phyloP scores from a whole-genome alignment of 176 grass and related monocot genomes.

The Paspalum notatum region DNA sequence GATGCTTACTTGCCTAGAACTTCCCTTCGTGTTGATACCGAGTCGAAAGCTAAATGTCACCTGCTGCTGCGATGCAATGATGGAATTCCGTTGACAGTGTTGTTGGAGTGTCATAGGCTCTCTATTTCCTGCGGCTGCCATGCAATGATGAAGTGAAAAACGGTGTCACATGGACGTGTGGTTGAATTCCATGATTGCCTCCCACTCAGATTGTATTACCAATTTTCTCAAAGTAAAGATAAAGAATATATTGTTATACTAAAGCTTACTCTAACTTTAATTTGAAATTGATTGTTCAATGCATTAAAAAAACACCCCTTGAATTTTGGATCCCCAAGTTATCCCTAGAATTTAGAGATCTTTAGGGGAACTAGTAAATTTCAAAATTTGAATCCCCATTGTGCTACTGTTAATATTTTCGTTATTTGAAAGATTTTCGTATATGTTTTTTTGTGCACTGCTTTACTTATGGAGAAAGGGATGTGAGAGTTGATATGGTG shows the following conservation, averaged over 20 bases:
- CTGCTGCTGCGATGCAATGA: not conserved
- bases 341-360: not conserved
- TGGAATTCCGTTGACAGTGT: not conserved
- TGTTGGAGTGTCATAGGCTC: not conserved
- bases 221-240: not conserved
- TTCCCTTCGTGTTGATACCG: not conserved
- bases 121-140: too few species aligned
- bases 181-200: not conserved
- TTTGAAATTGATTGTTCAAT: not conserved
- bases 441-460: not conserved
- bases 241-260: not conserved
- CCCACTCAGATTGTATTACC: not conserved
- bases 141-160: too few species aligned
- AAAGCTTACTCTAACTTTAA: not conserved
- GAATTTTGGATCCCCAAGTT: not conserved
- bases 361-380: not conserved
- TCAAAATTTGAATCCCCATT: not conserved
- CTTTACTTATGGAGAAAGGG: conserved; percentile 19
- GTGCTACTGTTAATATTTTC: not conserved
- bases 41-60: not conserved
- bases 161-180: not conserved
- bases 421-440: not conserved
- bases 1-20: not conserved
- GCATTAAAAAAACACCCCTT: not conserved
- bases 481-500: conserved; percentile 26